Evolutionary conservation across 805 yeast species (phyloP).

Genomic region (Pichia gijzeniarum): DNA sequence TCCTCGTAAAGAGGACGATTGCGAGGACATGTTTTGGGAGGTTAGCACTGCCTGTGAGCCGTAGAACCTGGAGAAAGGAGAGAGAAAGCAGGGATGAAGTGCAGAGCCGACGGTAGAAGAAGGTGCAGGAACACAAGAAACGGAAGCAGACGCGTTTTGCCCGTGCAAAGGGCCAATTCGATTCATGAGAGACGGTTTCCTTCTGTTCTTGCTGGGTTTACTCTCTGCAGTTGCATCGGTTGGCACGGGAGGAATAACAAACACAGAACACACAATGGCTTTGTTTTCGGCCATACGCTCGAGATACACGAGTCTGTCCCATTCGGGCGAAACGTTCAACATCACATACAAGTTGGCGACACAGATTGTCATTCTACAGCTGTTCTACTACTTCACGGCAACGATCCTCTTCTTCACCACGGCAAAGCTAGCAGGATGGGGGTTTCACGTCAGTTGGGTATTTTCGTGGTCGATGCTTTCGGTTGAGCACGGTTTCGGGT

Average conservation of each 20-base stretch:
- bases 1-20: too few species aligned
- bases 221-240: too few species aligned
- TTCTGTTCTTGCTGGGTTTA: too few species aligned
- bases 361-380: conserved; percentile 75
- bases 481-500: conserved; percentile 72
- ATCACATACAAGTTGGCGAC: conserved; percentile 2
- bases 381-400: conserved; percentile 74
- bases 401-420: conserved; percentile 56
- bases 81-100: too few species aligned
- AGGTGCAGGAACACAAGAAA: too few species aligned
- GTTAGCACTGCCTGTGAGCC: too few species aligned
- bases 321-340: neutral
- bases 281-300: neutral
- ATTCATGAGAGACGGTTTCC: too few species aligned
- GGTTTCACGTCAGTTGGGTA: conserved; percentile 60
- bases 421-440: conserved; percentile 64
- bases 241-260: neutral
- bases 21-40: too few species aligned
- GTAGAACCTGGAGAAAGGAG: too few species aligned
- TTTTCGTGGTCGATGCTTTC: conserved; percentile 76
- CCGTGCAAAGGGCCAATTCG: too few species aligned
- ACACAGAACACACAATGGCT: neutral
- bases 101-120: too few species aligned
- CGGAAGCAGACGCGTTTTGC: too few species aligned
- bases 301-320: neutral